phyloP scores from a whole-genome alignment of 1,284 basidiomycete genomes.

The Heterobasidion annosum region DNA sequence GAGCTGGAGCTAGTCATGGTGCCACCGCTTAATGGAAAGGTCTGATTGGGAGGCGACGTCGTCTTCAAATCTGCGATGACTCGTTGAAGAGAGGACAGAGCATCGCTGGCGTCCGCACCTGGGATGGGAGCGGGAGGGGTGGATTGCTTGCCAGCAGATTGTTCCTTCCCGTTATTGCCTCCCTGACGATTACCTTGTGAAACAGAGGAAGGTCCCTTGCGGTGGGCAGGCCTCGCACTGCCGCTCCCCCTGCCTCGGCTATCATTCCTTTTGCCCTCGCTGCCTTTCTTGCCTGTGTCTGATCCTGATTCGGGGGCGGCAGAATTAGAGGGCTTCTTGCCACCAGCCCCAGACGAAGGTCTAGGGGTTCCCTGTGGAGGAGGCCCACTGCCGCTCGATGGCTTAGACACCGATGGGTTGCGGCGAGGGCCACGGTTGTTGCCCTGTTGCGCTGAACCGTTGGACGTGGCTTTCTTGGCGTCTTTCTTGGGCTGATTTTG shows the following conservation, averaged over 20 bases:
- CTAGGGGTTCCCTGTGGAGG: conserved; percentile 35
- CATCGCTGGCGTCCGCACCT: conserved; percentile 46
- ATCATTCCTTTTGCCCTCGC: conserved; percentile 47
- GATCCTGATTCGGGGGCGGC: conserved; percentile 54
- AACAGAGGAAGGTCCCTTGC: conserved; percentile 48
- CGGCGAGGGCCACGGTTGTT: conserved; percentile 35
- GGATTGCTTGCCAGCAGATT: conserved; percentile 16
- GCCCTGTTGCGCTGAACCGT: conserved; percentile 17
- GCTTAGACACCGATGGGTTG: conserved; percentile 42
- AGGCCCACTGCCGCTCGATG: conserved; percentile 32
- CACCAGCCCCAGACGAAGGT: conserved; percentile 54
- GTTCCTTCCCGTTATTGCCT: conserved; percentile 30
- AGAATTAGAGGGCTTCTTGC: conserved; percentile 40
- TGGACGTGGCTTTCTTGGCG: conserved; percentile 48
- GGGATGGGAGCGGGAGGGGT: conserved; percentile 40
- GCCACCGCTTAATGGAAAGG: conserved; percentile 25
- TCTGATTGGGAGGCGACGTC: conserved; percentile 45
- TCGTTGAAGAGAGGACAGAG: conserved; percentile 70
- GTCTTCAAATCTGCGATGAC: conserved; percentile 81
- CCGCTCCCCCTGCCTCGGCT: conserved; percentile 28
- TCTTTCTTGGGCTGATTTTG: conserved; percentile 45
- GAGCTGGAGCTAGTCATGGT: conserved; percentile 30
- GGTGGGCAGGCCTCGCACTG: conserved; percentile 36
- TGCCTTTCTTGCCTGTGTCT: conserved; percentile 51
- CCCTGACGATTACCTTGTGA: conserved; percentile 31